Evolutionary conservation across 148 eudicot species (phyloP), one percentile per base, ranked within the genome.

Genomic region (Silene latifolia): DNA sequence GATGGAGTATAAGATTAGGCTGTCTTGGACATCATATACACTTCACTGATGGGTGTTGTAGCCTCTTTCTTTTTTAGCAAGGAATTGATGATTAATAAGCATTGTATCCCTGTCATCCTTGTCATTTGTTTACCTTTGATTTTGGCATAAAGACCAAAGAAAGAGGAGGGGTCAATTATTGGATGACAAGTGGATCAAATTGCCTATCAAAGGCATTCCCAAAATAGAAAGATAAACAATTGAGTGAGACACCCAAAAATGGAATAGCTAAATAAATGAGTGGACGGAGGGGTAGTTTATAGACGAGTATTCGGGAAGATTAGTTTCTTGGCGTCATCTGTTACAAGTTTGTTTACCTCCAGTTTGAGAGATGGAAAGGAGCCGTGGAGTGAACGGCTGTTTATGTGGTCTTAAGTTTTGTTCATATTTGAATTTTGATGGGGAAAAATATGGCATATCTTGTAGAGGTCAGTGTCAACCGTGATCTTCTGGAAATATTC

Each of bases 331-430:
- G 35, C 35, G 35, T 32, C 35, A 32, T 32, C 54, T 21, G 27
- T 67, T 46, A 46, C 56, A 14, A 67, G 24, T 67, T 66, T n/a
- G n/a, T n/a, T n/a, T 51, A 15, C 56, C n/a, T n/a, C n/a, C 2
- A 12, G 56, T 51, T 60, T 11, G 29, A 69, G 44, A 24, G 24
- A 51, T 51, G 19, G 2, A 18, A 51, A 71, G 63, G 60, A 71
- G 75, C 24, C 80, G 70, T 77, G 20, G 39, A 77, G 32, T 19
- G 62, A 23, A 70, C 68, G 79, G 74, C 14, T 60, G 27, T 69
- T 47, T 18, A 11, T 7, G 9, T 14, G 9, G 63, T 67, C 74
- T 44, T 19, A 77, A n/a, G 32, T 60, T 25, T 77, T 47, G 56
- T 42, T 59, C 23, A 25, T 25, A 10, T 76, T 59, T 69, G 29